Percentiles rank a stretch among this genome's conserved stretches.
Evolutionary conservation across 2,329 filamentous ascomycete genomes (phyloP).

Genomic region (Alternaria tenuissima): DNA sequence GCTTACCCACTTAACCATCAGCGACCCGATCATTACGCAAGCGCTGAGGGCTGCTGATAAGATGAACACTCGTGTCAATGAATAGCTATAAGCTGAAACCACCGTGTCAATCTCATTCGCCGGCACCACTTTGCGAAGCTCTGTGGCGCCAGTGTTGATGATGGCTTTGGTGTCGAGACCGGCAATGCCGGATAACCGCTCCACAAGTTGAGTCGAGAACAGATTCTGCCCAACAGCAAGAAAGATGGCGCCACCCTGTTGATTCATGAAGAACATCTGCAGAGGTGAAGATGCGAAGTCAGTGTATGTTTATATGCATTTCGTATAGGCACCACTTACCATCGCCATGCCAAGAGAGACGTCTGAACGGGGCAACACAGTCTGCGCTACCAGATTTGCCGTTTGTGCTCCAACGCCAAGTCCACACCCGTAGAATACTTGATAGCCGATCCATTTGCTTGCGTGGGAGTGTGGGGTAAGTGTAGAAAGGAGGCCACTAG

Average conservation of each 20-base stretch:
- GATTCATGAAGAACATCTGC: slow-evolving; percentile 54
- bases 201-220: slow-evolving; percentile 33
- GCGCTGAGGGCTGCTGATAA: slow-evolving; percentile 64
- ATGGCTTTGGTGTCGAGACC: slow-evolving; percentile 27
- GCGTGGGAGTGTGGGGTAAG: slow-evolving; percentile 42
- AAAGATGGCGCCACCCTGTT: slow-evolving; percentile 58
- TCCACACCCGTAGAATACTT: slow-evolving; percentile 44
- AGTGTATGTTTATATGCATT: background rate
- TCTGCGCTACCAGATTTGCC: slow-evolving; percentile 51
- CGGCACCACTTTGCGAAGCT: slow-evolving; percentile 64
- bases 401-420: slow-evolving; percentile 56
- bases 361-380: slow-evolving; percentile 50
- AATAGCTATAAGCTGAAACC: slow-evolving; percentile 68
- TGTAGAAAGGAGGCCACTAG: slow-evolving; percentile 54
- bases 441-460: slow-evolving; percentile 45
- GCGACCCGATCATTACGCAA: slow-evolving; percentile 61
- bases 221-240: slow-evolving; percentile 56
- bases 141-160: slow-evolving; percentile 60
- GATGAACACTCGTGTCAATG: slow-evolving; percentile 66
- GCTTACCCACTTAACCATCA: slow-evolving; percentile 68
- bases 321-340: background rate
- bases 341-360: slow-evolving; percentile 44
- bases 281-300: background rate
- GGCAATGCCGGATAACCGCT: slow-evolving; percentile 29
- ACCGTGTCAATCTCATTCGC: slow-evolving; percentile 61